These are phyloP conservation scores for Aspergillus hiratsukae DNA, from an alignment of 2,329 filamentous ascomycete species.

Conservation along the genomic window DNA sequence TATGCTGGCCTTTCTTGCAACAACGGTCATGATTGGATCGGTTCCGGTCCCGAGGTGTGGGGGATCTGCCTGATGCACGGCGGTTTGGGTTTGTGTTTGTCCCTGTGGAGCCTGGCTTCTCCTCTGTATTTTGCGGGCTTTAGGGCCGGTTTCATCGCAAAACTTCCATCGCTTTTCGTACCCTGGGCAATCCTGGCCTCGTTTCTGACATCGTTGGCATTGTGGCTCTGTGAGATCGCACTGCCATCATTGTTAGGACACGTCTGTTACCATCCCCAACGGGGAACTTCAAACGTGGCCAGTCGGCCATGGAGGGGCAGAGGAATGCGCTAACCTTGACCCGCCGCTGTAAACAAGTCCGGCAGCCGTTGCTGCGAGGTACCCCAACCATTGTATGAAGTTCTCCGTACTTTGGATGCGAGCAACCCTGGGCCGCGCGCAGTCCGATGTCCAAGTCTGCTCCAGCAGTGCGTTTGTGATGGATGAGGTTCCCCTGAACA, in stretches of 20 bases:
- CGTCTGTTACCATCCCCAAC: not conserved
- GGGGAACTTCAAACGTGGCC: not conserved
- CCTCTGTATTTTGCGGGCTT: not conserved
- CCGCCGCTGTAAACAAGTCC: not conserved
- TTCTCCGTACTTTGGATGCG: too few species aligned
- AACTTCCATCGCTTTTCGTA: slow-evolving; percentile 11
- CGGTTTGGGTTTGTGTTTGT: not conserved
- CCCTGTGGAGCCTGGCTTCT: not conserved
- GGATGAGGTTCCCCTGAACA: not conserved
- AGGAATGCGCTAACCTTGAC: slow-evolving; percentile 1
- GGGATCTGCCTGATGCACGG: not conserved
- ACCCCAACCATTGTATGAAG: slow-evolving; percentile 3
- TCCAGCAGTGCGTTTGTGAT: not conserved
- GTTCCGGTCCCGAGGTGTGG: not conserved
- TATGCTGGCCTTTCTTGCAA: not conserved
- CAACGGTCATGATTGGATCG: not conserved
- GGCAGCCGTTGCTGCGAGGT: slow-evolving; percentile 5
- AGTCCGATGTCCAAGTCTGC: not conserved
- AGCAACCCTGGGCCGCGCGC: too few species aligned
- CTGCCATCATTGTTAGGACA: not conserved
- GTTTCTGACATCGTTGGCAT: slow-evolving; percentile 9
- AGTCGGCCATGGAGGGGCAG: too few species aligned
- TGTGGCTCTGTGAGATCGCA: slow-evolving; percentile 4
- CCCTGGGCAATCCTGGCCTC: slow-evolving; percentile 7
- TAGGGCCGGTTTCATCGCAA: not conserved